Evolutionary conservation across 345 rosid species (phyloP).

Genomic region (Lenwebbia sp.): DNA sequence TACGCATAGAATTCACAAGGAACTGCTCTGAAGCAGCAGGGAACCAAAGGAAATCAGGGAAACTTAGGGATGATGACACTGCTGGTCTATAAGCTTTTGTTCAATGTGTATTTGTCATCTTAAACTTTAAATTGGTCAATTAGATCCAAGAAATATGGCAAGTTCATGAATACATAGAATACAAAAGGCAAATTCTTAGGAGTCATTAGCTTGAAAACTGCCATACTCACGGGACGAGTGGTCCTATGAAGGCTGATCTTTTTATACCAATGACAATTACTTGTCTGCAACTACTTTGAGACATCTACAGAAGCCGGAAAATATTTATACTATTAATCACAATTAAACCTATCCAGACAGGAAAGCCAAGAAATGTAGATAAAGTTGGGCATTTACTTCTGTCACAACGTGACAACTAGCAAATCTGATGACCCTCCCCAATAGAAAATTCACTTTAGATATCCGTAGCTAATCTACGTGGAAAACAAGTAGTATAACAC

Average conservation of each 20-base stretch:
- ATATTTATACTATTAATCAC: not conserved
- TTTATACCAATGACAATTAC: not conserved
- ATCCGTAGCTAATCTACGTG: slow-evolving; percentile 4
- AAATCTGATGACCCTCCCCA: not conserved
- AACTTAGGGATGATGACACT: not conserved
- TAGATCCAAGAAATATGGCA: not conserved
- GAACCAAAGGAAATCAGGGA: not conserved
- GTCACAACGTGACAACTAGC: not conserved
- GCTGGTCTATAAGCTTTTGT: not conserved
- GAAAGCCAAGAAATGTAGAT: not conserved
- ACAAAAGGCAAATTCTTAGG: not conserved
- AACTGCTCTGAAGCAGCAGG: not conserved
- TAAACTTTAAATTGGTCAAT: not conserved
- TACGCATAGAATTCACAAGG: not conserved
- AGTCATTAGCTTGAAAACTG: not conserved
- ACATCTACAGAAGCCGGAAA: not conserved
- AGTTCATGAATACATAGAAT: not conserved
- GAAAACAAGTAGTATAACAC: not conserved
- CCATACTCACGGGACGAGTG: not conserved
- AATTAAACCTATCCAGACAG: not conserved
- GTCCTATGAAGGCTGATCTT: not conserved
- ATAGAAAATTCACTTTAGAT: not conserved
- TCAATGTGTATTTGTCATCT: not conserved
- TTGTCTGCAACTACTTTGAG: not conserved
- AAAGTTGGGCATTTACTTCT: not conserved